Conservation (phyloP, 345 rosid species). For the Tarenaya hassleriana region DNA sequence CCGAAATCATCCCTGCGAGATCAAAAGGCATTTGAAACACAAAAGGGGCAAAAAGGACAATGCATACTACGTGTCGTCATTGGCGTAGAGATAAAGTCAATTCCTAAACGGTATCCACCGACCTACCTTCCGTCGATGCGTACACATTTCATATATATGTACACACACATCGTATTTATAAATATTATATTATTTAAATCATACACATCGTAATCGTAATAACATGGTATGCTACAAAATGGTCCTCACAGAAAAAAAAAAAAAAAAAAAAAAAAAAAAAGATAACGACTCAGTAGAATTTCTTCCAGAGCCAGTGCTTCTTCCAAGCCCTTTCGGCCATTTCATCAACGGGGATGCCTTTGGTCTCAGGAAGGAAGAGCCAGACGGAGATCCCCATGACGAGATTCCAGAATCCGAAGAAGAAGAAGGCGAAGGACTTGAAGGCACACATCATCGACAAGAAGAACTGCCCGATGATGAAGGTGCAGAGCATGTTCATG, state of each 20-base stretch:
- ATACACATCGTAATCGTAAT: background rate
- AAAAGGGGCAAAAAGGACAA: slow-evolving; percentile 37
- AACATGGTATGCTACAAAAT: background rate
- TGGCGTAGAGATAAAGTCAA: slow-evolving; percentile 63
- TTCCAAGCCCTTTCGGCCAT: slow-evolving; percentile 53
- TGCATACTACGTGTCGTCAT: slow-evolving; percentile 29
- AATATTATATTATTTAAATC: background rate
- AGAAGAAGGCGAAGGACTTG: slow-evolving; percentile 44
- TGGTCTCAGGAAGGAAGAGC: slow-evolving; percentile 50
- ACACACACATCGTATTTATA: no score
- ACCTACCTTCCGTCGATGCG: slow-evolving; percentile 32
- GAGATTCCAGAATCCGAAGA: slow-evolving; percentile 46
- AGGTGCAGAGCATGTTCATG: slow-evolving; percentile 48
- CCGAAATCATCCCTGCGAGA: no score
- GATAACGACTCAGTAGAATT: slow-evolving; percentile 14
- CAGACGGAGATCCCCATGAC: slow-evolving; percentile 47
- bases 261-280: no score
- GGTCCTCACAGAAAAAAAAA: no score
- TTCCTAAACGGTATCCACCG: slow-evolving; percentile 79
- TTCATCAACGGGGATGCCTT: slow-evolving; percentile 48
- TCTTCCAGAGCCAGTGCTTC: slow-evolving; percentile 49
- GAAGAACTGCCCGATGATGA: slow-evolving; percentile 48
- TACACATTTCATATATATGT: background rate
- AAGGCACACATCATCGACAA: slow-evolving; percentile 50
- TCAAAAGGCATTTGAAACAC: no score